phyloP scores from a whole-genome alignment of 2,329 filamentous ascomycete genomes.

The Claviceps purpurea region DNA sequence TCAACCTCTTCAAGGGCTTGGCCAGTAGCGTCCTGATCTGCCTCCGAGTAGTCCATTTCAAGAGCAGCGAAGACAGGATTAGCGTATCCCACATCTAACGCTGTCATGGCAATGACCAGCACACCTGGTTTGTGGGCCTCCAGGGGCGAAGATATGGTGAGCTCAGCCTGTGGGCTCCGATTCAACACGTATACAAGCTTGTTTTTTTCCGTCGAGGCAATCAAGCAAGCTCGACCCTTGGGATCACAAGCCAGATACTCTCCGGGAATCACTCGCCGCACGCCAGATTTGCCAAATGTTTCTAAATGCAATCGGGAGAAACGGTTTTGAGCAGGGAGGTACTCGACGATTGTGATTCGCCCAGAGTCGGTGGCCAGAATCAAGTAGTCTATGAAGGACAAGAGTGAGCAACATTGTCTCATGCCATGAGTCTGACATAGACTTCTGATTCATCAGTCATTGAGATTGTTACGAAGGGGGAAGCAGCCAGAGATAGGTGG shows the following conservation, averaged over 20 bases:
- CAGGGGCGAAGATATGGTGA: conserved; percentile 92
- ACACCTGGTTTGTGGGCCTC: conserved; percentile 92
- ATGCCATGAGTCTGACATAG: not conserved
- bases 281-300: conserved; percentile 94
- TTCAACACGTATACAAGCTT: conserved; percentile 98
- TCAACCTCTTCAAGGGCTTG: conserved; percentile 70
- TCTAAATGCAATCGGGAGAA: conserved; percentile 88
- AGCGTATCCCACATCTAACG: conserved; percentile 89
- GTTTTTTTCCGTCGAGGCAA: conserved; percentile 94
- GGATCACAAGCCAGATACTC: conserved; percentile 94
- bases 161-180: conserved; percentile 82
- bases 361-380: conserved; percentile 93
- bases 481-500: not conserved
- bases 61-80: conserved; percentile 93
- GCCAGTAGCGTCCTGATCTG: conserved; percentile 81
- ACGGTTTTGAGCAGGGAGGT: conserved; percentile 69
- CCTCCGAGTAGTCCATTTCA: conserved; percentile 84
- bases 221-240: conserved; percentile 86
- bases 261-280: conserved; percentile 84
- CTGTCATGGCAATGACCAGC: conserved; percentile 74
- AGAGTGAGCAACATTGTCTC: conserved; percentile 13
- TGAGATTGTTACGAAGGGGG: conserved; percentile 11
- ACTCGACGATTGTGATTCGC: conserved; percentile 87
- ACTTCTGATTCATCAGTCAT: not conserved
- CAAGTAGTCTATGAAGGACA: conserved; percentile 61